Percentiles rank a stretch among this genome's conserved stretches.
Evolutionary conservation across 495 filamentous ascomycete species (phyloP).

Genomic region (Physcia stellaris): DNA sequence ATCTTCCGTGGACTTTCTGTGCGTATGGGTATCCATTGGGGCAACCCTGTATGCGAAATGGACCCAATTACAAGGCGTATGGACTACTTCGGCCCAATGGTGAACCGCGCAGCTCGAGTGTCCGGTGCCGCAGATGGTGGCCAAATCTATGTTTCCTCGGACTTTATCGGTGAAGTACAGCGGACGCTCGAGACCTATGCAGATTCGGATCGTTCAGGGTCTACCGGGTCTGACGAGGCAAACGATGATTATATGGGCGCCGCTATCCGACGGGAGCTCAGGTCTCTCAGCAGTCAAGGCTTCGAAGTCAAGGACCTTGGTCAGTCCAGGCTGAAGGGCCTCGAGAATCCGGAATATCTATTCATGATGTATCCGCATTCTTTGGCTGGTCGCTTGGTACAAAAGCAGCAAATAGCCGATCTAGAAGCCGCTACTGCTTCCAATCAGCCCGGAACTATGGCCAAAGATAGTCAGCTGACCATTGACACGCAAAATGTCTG

Average conservation of each 20-base stretch:
- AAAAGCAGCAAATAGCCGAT: slow-evolving; percentile 38
- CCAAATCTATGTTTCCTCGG: slow-evolving; percentile 89
- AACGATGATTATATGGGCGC: slow-evolving; percentile 55
- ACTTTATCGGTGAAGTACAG: slow-evolving; percentile 93
- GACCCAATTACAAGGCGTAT: slow-evolving; percentile 95
- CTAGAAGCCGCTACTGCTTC: slow-evolving; percentile 24
- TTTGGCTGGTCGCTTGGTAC: slow-evolving; percentile 64
- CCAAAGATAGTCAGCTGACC: slow-evolving; percentile 39
- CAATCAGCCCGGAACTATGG: slow-evolving; percentile 26
- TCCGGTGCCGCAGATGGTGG: slow-evolving; percentile 91
- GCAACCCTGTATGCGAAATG: slow-evolving; percentile 81
- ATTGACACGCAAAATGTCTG: slow-evolving; percentile 76
- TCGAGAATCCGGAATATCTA: slow-evolving; percentile 93
- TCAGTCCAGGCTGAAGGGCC: slow-evolving; percentile 82
- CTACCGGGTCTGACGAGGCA: slow-evolving; percentile 52
- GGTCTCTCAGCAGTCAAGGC: slow-evolving; percentile 76
- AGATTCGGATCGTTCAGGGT: slow-evolving; percentile 57
- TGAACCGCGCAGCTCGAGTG: slow-evolving; percentile 90
- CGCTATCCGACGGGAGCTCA: slow-evolving; percentile 74
- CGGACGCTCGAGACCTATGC: slow-evolving; percentile 75
- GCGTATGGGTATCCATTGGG: slow-evolving; percentile 95
- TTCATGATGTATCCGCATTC: slow-evolving; percentile 86
- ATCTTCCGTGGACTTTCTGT: slow-evolving; percentile 92
- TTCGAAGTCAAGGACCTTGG: slow-evolving; percentile 96
- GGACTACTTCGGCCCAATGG: slow-evolving; percentile 99